These are phyloP conservation scores for Botryotinia globosa DNA, from an alignment of 2,329 filamentous ascomycete species.

Conservation along the genomic window DNA sequence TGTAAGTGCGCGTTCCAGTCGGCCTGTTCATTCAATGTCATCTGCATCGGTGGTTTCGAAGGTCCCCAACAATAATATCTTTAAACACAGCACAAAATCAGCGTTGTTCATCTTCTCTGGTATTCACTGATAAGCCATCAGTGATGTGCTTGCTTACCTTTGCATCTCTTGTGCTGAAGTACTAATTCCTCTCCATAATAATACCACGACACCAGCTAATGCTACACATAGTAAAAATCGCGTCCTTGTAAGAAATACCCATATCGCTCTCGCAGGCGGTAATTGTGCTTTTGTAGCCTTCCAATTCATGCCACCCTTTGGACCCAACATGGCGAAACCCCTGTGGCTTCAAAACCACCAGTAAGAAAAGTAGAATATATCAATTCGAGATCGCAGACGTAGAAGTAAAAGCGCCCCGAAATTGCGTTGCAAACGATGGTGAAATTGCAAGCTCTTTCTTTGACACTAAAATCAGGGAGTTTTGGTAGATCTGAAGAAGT, in stretches of 20 bases:
- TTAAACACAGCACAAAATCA: slow-evolving; percentile 24
- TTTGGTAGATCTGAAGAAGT: slow-evolving; percentile 22
- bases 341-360: slow-evolving; percentile 45
- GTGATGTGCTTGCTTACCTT: slow-evolving; percentile 54
- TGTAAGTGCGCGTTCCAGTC: slow-evolving; percentile 86
- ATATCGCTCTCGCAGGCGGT: slow-evolving; percentile 71
- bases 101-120: background rate
- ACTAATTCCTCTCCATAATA: slow-evolving; percentile 86
- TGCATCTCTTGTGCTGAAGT: slow-evolving; percentile 83
- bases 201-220: slow-evolving; percentile 65
- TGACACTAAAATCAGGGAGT: slow-evolving; percentile 23
- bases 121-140: background rate
- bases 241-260: slow-evolving; percentile 70
- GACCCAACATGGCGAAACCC: slow-evolving; percentile 71
- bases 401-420: slow-evolving; percentile 2
- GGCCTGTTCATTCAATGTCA: slow-evolving; percentile 86
- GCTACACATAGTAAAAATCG: slow-evolving; percentile 74
- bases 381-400: slow-evolving; percentile 29
- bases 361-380: slow-evolving; percentile 27
- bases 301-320: slow-evolving; percentile 88
- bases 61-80: slow-evolving; percentile 99
- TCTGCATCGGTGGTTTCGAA: slow-evolving; percentile 90
- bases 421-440: slow-evolving; percentile 1
- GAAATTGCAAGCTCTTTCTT: slow-evolving; percentile 19
- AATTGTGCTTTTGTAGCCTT: slow-evolving; percentile 80